Conservation (phyloP, 1,284 basidiomycete genomes). For the Cerioporus squamosus region DNA sequence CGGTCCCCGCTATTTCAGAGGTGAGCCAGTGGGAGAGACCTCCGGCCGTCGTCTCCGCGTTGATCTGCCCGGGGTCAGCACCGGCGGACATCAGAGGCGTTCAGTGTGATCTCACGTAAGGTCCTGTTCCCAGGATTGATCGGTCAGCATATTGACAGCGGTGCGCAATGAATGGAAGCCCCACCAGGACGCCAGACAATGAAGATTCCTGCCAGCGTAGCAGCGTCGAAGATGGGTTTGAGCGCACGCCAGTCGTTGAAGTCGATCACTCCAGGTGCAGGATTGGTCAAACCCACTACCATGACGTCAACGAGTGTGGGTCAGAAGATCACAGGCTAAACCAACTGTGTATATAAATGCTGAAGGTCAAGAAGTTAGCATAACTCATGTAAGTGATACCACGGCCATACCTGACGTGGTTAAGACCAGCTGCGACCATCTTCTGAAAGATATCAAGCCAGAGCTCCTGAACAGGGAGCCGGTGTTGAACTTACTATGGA, state of each 20-base stretch:
- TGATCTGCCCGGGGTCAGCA: slow-evolving; percentile 60
- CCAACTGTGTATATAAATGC: slow-evolving; percentile 72
- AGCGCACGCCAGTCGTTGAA: slow-evolving; percentile 73
- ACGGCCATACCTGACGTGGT: slow-evolving; percentile 59
- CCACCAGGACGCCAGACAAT: slow-evolving; percentile 53
- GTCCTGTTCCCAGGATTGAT: slow-evolving; percentile 16
- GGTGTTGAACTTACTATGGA: too few species aligned
- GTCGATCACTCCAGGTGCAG: slow-evolving; percentile 74
- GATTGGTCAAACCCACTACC: slow-evolving; percentile 67
- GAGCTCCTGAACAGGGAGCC: slow-evolving; percentile 77
- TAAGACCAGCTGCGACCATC: slow-evolving; percentile 79
- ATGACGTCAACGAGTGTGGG: not conserved
- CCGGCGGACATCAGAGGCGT: not conserved
- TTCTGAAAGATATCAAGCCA: slow-evolving; percentile 88
- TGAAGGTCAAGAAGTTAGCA: slow-evolving; percentile 24
- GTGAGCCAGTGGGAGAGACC: slow-evolving; percentile 83
- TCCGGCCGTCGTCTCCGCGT: slow-evolving; percentile 81
- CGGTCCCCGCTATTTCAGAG: slow-evolving; percentile 62
- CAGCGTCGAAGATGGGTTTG: slow-evolving; percentile 56
- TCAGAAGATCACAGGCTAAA: not conserved
- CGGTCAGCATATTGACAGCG: not conserved
- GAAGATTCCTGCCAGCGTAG: slow-evolving; percentile 48
- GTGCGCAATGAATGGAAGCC: slow-evolving; percentile 16
- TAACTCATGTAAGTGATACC: not conserved
- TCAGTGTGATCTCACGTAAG: slow-evolving; percentile 8